phyloP scores from a whole-genome alignment of 495 filamentous ascomycete genomes.

The Bacidia gigantensis region DNA sequence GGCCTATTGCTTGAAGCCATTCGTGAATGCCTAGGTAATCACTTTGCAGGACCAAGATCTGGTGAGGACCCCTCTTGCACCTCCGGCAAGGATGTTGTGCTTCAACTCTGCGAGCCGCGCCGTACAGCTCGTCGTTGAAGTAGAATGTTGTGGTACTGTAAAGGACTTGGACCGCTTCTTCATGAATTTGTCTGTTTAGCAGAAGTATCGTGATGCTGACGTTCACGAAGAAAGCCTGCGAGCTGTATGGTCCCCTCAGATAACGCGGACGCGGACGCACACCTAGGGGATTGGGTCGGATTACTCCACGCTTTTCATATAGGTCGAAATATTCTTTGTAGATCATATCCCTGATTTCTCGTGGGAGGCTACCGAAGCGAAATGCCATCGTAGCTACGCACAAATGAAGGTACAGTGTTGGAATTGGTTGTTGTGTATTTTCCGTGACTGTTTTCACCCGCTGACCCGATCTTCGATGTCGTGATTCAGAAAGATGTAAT shows the following conservation, averaged over 20 bases:
- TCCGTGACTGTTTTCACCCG: neutral
- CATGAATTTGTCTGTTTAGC: neutral
- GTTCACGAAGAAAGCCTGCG: neutral
- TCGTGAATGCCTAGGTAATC: neutral
- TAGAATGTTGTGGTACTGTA: neutral
- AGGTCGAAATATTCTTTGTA: neutral
- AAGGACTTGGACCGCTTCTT: neutral
- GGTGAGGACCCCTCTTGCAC: neutral
- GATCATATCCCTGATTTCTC: neutral
- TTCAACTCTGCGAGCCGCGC: neutral
- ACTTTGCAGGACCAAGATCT: neutral
- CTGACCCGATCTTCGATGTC: too few relatives aligned
- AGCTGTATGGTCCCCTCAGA: neutral
- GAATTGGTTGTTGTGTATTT: neutral
- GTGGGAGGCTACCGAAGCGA: neutral
- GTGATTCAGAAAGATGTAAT: too few relatives aligned
- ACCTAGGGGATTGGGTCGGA: neutral
- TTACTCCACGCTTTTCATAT: neutral
- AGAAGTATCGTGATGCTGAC: too few relatives aligned
- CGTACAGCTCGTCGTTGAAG: neutral
- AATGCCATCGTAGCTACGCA: neutral
- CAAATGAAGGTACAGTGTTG: neutral
- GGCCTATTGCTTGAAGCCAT: neutral
- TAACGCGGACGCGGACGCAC: neutral
- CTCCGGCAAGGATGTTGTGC: neutral